Conservation (phyloP, 176 grass and related monocot genomes). For the Zoysia pacifica region DNA sequence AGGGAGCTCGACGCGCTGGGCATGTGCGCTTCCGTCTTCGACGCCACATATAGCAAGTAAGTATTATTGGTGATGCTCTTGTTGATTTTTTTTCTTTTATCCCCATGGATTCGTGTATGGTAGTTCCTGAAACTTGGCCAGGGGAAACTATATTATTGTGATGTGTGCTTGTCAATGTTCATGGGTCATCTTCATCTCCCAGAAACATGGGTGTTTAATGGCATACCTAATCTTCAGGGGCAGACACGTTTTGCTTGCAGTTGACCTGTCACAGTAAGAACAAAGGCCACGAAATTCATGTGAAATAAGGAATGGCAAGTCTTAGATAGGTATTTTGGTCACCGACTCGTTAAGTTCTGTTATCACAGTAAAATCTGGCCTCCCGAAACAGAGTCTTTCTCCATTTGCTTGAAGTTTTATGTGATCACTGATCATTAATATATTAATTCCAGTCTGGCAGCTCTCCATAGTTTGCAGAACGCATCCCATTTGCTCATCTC, state of each 20-base stretch:
- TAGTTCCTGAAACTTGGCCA: not conserved
- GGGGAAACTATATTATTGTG: not conserved
- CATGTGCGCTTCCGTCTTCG: constrained; percentile 61
- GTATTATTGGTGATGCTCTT: constrained; percentile 13
- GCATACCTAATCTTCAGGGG: not conserved
- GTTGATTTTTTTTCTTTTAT: not conserved
- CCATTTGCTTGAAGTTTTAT: not conserved
- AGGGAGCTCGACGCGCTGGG: constrained; percentile 64
- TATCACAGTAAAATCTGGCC: not conserved
- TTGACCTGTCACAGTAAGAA: too few species aligned
- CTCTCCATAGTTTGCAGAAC: constrained; percentile 42
- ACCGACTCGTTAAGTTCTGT: not conserved
- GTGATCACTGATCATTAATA: constrained; percentile 3
- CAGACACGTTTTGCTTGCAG: not conserved
- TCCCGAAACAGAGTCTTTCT: not conserved
- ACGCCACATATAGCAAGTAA: constrained; percentile 52
- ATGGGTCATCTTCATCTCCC: not conserved
- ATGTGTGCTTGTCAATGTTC: not conserved
- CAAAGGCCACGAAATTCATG: not conserved
- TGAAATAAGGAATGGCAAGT: not conserved
- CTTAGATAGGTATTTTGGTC: not conserved
- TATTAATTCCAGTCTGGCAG: constrained; percentile 43
- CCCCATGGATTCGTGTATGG: not conserved
- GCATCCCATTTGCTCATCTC: constrained; percentile 76
- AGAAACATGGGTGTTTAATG: constrained; percentile 1